Conservation (phyloP, 495 filamentous ascomycete genomes). For the Paragyromitra xinjiangensis region DNA sequence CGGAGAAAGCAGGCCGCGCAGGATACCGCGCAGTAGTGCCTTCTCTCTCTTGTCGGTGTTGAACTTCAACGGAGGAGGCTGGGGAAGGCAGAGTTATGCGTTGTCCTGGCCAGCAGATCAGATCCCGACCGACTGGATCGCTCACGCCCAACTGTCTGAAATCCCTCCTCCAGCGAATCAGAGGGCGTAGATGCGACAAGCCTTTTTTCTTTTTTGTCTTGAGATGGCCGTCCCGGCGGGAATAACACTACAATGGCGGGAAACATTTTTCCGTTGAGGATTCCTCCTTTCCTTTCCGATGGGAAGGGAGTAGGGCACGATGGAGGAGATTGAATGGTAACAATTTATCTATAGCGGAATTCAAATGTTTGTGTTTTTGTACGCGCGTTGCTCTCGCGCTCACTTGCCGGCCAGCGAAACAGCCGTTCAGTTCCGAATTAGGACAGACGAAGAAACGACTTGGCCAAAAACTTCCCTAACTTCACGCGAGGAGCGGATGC, state of each 20-base stretch:
- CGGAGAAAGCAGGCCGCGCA: conserved; percentile 36
- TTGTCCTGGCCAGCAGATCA: conserved; percentile 50
- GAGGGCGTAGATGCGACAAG: conserved; percentile 35
- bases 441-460: not conserved
- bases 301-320: not conserved
- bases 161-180: conserved; percentile 33
- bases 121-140: conserved; percentile 44
- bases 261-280: conserved; percentile 1
- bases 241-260: not conserved
- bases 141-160: conserved; percentile 1
- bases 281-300: conserved; percentile 28
- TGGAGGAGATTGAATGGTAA: not conserved
- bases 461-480: not conserved
- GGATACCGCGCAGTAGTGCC: conserved; percentile 25
- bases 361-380: not conserved
- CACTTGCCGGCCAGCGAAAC: not conserved
- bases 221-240: conserved; percentile 17
- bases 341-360: not conserved
- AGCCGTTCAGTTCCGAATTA: not conserved
- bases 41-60: conserved; percentile 1
- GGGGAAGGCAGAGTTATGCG: conserved; percentile 47
- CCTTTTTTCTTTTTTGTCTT: conserved; percentile 34
- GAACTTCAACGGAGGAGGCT: conserved; percentile 35
- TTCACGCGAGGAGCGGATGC: no score
- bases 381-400: not conserved